phyloP scores from a whole-genome alignment of 2,329 filamentous ascomycete species.

The Phyllosticta ampelicida region DNA sequence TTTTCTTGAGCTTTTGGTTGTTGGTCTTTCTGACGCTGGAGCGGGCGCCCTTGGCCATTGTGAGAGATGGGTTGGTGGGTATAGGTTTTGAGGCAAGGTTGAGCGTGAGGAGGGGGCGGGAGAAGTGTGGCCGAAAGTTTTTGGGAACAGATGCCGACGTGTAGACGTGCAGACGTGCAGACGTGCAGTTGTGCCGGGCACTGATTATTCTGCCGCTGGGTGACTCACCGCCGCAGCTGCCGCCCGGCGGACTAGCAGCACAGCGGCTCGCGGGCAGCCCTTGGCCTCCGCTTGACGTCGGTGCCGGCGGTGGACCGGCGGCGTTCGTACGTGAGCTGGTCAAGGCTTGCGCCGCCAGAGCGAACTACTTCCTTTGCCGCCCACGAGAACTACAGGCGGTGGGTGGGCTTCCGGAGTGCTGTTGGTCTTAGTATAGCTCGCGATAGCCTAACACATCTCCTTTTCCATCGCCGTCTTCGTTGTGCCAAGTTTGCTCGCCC shows the following conservation, averaged over 20 bases:
- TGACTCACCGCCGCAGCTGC: too few relatives aligned
- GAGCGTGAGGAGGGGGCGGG: not conserved
- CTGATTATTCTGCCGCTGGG: too few relatives aligned
- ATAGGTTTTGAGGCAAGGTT: constrained; percentile 10
- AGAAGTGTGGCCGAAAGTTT: not conserved
- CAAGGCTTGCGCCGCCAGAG: not conserved
- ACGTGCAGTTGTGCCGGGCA: too few relatives aligned
- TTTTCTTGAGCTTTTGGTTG: constrained; percentile 66
- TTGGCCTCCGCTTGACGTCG: not conserved
- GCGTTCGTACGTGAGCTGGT: not conserved
- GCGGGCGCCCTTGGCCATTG: constrained; percentile 80
- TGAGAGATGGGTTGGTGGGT: constrained; percentile 5
- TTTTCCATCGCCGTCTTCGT: not conserved
- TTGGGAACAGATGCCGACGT: not conserved
- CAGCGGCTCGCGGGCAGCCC: too few relatives aligned
- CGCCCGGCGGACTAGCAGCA: too few relatives aligned
- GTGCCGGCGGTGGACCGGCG: not conserved
- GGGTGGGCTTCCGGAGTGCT: not conserved
- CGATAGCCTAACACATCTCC: not conserved
- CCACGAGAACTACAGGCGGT: not conserved
- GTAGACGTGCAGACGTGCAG: too few relatives aligned
- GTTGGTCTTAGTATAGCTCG: not conserved
- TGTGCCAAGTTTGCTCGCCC: not conserved
- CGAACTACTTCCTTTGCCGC: not conserved
- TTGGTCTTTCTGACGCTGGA: constrained; percentile 74